Evolutionary conservation across 768 basidiomycete species (phyloP), one percentile per base, ranked within the genome.

Genomic region (Collybia sp.): DNA sequence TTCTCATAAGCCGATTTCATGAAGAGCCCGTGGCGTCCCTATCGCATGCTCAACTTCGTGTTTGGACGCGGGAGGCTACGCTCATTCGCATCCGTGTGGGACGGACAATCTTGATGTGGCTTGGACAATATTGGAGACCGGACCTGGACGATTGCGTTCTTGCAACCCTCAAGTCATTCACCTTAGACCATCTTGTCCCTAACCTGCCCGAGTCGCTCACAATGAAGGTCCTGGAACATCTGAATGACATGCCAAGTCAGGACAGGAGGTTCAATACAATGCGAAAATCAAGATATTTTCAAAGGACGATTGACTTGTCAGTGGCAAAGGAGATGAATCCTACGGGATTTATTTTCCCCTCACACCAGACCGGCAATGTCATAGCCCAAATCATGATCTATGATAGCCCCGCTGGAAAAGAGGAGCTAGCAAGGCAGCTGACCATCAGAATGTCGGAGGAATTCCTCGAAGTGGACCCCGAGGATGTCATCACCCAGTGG

Each of bases 91-190:
- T 80, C 43, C 71, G 80, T n/a, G 71, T 88, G 13, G 77, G 74
- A 39, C 79, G 79, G 55, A 54, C 83, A 17, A 54, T 89, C 46
- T 73, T 79, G 53, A 66, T 73, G n/a, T 91, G 88, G 88, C 69
- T 88, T n/a, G 75, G 83, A 47, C 63, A 70, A 32, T 76, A 86
- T 56, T 91, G 87, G 86, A 67, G 72, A 31, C 63, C 67, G n/a
- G 70, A 70, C 1, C 58, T 63, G 3, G 88, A 90, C 44, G 53
- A 51, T 0, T 63, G 70, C 3, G 61, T 74, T 15, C 58, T 76
- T 40, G 57, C 53, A 20, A 47, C 43, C 12, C 56, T 69, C 11
- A 58, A 59, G 38, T 16, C 19, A 5, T 65, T 65, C 48, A 53
- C 55, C 15, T 6, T 57, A 3, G 44, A 50, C 12, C 47, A 50